These are phyloP conservation scores for Psilocybe mexicana DNA, from an alignment of 1,284 basidiomycete species.

Conservation along the genomic window DNA sequence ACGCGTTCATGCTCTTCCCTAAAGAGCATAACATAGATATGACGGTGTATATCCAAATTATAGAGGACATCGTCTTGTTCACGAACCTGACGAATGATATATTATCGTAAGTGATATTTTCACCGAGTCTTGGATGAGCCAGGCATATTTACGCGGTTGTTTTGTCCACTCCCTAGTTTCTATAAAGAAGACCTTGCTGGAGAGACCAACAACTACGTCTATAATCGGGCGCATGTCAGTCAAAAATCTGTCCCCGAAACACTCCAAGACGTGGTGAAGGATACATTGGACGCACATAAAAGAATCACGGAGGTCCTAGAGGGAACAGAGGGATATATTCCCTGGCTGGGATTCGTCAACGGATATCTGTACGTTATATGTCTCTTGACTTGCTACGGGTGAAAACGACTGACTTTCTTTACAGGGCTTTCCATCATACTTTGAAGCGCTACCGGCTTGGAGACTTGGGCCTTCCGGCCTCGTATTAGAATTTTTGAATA, in stretches of 20 bases:
- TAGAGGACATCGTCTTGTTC: background rate
- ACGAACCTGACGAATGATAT: background rate
- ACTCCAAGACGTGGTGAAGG: too few relatives aligned
- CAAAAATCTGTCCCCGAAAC: background rate
- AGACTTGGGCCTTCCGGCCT: too few relatives aligned
- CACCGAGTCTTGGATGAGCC: background rate
- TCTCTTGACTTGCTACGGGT: background rate
- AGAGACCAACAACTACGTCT: conserved; percentile 9
- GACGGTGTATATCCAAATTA: background rate
- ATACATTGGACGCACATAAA: too few relatives aligned
- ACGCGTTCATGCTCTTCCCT: background rate
- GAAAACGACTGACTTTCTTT: too few relatives aligned
- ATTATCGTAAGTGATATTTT: background rate
- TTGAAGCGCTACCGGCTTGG: too few relatives aligned
- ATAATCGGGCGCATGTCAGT: background rate
- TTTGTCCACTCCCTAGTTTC: conserved; percentile 2
- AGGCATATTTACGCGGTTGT: background rate
- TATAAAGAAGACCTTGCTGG: conserved; percentile 5
- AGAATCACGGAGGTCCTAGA: too few relatives aligned
- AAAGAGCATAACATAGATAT: background rate
- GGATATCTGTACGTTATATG: background rate
- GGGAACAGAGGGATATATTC: too few relatives aligned
- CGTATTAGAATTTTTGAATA: too few relatives aligned
- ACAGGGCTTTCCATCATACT: background rate
- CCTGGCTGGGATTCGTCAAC: background rate